Percentiles rank a stretch among this genome's conserved stretches.
phyloP scores from a whole-genome alignment of 257 asterid species.

The Striga asiatica region DNA sequence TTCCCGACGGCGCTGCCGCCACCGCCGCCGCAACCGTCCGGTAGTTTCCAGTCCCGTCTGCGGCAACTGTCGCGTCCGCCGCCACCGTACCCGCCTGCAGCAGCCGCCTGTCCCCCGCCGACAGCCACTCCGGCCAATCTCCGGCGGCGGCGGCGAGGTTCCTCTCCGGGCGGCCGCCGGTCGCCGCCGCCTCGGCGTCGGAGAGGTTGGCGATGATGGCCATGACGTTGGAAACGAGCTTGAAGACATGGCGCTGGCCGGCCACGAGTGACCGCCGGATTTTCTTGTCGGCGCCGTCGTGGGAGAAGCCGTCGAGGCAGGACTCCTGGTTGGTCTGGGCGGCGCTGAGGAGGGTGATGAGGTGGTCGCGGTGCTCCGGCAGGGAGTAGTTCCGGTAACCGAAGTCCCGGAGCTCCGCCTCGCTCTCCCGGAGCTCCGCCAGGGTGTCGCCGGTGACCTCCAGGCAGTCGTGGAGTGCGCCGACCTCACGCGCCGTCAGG shows the following conservation, averaged over 20 bases:
- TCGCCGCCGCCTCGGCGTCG: too few species aligned
- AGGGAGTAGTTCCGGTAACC: conserved; percentile 20
- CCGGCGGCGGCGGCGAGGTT: not conserved
- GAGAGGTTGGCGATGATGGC: too few species aligned
- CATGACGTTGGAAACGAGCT: too few species aligned
- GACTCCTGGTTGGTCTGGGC: conserved; percentile 56
- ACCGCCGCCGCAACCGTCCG: not conserved
- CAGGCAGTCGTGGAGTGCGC: conserved; percentile 51
- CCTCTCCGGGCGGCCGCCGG: not conserved
- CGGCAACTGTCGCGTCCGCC: not conserved
- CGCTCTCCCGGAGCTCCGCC: conserved; percentile 32
- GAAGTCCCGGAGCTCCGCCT: too few species aligned
- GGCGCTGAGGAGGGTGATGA: conserved; percentile 37
- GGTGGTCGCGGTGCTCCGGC: conserved; percentile 23
- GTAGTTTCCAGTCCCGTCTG: not conserved
- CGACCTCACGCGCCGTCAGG: conserved; percentile 34
- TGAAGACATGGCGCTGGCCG: too few species aligned
- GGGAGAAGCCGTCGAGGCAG: conserved; percentile 56
- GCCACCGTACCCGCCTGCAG: not conserved
- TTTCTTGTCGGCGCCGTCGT: too few species aligned
- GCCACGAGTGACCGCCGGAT: too few species aligned
- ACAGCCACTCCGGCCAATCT: not conserved
- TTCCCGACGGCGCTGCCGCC: not conserved
- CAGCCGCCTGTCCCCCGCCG: not conserved
- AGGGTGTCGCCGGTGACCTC: conserved; percentile 43